Percentiles rank a stretch among this genome's conserved stretches.
These are phyloP conservation scores for Malbranchea zuffiana DNA, from an alignment of 2,329 filamentous ascomycete species.

Conservation along the genomic window DNA sequence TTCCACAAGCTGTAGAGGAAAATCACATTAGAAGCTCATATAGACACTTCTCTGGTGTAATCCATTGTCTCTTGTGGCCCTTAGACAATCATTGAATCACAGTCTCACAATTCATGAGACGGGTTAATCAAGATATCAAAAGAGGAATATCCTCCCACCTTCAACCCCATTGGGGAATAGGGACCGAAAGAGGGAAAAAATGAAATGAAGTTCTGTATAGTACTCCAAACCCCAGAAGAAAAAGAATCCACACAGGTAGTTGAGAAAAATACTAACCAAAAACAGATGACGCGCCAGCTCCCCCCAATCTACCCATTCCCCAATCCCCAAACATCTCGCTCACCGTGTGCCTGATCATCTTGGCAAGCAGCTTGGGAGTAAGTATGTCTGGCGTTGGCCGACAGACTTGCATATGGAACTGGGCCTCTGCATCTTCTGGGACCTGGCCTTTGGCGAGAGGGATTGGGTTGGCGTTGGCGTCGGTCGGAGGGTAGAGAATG, in stretches of 20 bases:
- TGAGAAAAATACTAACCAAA: conserved; percentile 43
- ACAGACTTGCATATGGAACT: conserved; percentile 59
- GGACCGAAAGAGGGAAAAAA: background rate
- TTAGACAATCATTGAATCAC: too few relatives aligned
- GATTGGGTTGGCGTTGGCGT: conserved; percentile 13
- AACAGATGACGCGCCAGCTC: conserved; percentile 58
- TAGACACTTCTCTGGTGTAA: too few relatives aligned
- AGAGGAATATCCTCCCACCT: too few relatives aligned
- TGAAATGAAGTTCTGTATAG: background rate
- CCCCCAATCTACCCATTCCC: conserved; percentile 49
- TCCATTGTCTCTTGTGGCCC: too few relatives aligned
- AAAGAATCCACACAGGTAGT: conserved; percentile 2
- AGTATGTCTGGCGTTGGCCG: conserved; percentile 66
- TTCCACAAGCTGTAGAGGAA: too few relatives aligned
- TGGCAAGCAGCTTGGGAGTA: conserved; percentile 53
- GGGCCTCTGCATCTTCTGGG: conserved; percentile 23
- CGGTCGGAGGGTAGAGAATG: conserved; percentile 65
- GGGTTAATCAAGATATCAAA: too few relatives aligned
- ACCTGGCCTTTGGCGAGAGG: conserved; percentile 3
- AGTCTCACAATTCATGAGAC: too few relatives aligned
- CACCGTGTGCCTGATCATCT: conserved; percentile 60
- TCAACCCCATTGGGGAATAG: too few relatives aligned
- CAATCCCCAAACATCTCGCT: conserved; percentile 75
- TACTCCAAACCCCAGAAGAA: background rate
- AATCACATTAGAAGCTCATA: too few relatives aligned